Base-by-base conservation (phyloP, 192 early-diverging fungal species). In the Coemansia sp. region DNA sequence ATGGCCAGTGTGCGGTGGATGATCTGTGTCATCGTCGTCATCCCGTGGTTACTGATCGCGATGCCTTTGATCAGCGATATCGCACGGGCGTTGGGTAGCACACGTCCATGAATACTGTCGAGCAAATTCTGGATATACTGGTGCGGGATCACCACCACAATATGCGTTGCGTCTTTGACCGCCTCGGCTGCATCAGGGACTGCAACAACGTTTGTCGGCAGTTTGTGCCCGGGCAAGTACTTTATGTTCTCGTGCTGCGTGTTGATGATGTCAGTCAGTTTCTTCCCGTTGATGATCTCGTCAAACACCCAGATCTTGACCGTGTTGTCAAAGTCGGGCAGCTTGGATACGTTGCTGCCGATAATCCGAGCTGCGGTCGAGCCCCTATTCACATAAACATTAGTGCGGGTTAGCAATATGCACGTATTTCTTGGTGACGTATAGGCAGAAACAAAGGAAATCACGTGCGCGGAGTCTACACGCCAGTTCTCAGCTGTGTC, bases 281-380 rank as follows among this genome's bases (percentile, higher is more conserved):
- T 91, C 59, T 88, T 70, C 41, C 91, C 93, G 50, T 94, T 77
- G 41, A 94, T 79, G 32, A 89, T 55, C 75, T 98, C 97, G 74
- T 98, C 94, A 82, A 89, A 94, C 17, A 98, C 97, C 94, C 94
- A 98, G 89, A 94, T 93, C 55, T 87, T 87, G 58, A 96, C 93
- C 41, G 88, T 82, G 24, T 73, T 61, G 79, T 94, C 90, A 82
- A 94, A 96, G 48, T 66, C 65, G 43, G 84, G 69, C 41, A 87
- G 86, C 62, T 82, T 77, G 12, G 63, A 66, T 29, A 94, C 91
- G 75, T 98, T 98, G 68, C 65, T 69, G 24, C 92, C 94, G 23
- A 97, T 84, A 66, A 98, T 97, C 76, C 93, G 91, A 7, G 94
- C 93, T 61, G 94, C 90, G 17, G 90, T 94, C 5, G 92, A 89